Conservation (phyloP, 2,329 filamentous ascomycete species). For the Sarocladiaceae sp. region DNA sequence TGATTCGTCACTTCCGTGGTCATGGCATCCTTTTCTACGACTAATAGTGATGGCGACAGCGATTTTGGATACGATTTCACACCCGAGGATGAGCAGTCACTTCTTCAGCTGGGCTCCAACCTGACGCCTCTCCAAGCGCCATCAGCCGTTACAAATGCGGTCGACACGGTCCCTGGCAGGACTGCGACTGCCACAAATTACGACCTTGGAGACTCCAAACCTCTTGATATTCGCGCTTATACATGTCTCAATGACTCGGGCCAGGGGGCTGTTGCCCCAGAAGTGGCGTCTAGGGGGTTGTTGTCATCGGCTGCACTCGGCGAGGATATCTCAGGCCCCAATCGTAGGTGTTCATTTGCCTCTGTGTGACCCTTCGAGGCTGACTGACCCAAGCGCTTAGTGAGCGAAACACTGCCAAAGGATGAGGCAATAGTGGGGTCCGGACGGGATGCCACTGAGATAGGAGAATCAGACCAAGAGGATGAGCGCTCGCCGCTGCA, state of each 20-base stretch:
- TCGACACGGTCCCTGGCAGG: constrained; percentile 19
- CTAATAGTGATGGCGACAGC: constrained; percentile 26
- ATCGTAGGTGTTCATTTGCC: constrained; percentile 37
- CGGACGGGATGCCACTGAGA: not conserved
- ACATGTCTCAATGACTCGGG: too few relatives aligned
- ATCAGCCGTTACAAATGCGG: constrained; percentile 9
- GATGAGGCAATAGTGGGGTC: constrained; percentile 12
- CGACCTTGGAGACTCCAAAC: not conserved
- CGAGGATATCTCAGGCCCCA: constrained; percentile 38
- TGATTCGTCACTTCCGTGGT: constrained; percentile 8
- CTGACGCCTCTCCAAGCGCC: constrained; percentile 13
- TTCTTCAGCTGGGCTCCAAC: constrained; percentile 27
- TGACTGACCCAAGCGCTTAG: constrained; percentile 66
- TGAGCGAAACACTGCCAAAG: constrained; percentile 37
- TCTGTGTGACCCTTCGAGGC: not conserved
- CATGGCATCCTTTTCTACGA: constrained; percentile 4
- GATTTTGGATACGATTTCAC: constrained; percentile 43
- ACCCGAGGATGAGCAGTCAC: constrained; percentile 37
- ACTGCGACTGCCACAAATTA: constrained; percentile 8
- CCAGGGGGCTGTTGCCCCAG: not conserved
- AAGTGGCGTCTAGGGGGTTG: constrained; percentile 7
- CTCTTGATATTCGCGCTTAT: not conserved
- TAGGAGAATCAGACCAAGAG: constrained; percentile 13
- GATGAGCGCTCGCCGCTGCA: constrained; percentile 56
- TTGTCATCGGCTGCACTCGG: constrained; percentile 14